Base-by-base conservation (phyloP, 2,329 filamentous ascomycete species). In the Phaeosphaeria sp. region DNA sequence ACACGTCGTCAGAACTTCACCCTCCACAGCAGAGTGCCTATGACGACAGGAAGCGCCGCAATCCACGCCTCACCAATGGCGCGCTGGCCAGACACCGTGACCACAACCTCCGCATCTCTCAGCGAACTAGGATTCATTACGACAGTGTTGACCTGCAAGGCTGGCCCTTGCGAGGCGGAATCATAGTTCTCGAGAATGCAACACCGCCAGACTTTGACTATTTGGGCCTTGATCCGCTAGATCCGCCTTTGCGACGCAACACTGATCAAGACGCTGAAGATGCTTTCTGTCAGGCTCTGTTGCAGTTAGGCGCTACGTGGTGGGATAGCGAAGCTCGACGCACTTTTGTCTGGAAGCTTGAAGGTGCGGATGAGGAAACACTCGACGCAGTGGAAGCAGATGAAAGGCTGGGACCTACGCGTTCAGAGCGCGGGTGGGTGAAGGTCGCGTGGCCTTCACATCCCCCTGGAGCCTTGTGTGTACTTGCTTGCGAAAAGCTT, bases 291-390 rank as follows among this genome's bases (percentile, higher is more conserved):
- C 30, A 60, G 43, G 54, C 49, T 45, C 42, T 67, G 48, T 46
- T 67, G 13, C 49, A 60, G 25, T 55, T 67, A 21, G 63, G 61
- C 21, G 63, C 59, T 18, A 64, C 58, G 46, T 68, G 57, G 59
- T 68, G 53, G 51, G 65, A 64, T 27, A 49, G 30, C 36, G 21
- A 48, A 36, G 27, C 51, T 42, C 44, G 44, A 42, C 30, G 17
- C 44, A 20, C 15, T 13, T 63, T 65, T 43, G 36, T 65, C 39
- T 17, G 20, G 22, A 51, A 53, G 25, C 58, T 65, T 30, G 61
- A 58, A 52, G 7, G 45, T 51, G 30, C 13, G 9, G 52, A 59
- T 24, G 61, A 65, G 21, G 50, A 49, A 49, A 53, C 49, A 40
- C 21, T 64, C 15, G 42, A 57, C 15, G 59, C 49, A 36, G 6